Evolutionary conservation across 768 basidiomycete species (phyloP).

Genomic region (Podaxis sp.): DNA sequence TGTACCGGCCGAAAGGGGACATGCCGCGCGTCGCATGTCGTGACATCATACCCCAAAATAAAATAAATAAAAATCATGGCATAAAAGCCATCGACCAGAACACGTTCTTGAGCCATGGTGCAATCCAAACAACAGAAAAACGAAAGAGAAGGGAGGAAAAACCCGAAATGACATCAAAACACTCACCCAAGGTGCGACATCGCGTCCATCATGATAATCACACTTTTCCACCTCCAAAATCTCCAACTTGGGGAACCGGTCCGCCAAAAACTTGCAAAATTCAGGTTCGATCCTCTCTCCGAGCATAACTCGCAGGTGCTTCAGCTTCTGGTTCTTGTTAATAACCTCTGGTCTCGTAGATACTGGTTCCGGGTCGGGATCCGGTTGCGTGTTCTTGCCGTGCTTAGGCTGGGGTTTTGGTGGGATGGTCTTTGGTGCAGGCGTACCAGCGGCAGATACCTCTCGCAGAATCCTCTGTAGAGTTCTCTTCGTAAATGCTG

Average conservation of each 20-base stretch:
- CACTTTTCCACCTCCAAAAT: slow-evolving; percentile 42
- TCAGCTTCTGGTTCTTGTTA: slow-evolving; percentile 23
- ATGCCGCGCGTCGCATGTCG: neutral
- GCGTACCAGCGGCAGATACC: slow-evolving; percentile 20
- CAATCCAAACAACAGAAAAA: neutral
- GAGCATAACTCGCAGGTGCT: slow-evolving; percentile 37
- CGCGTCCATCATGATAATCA: slow-evolving; percentile 40
- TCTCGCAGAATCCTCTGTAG: slow-evolving; percentile 33
- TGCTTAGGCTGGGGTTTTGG: slow-evolving; percentile 12
- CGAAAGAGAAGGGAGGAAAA: neutral
- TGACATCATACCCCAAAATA: slow-evolving; percentile 1
- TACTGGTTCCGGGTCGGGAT: neutral
- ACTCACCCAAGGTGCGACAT: slow-evolving; percentile 40
- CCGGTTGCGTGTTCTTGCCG: neutral
- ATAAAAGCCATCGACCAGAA: slow-evolving; percentile 18
- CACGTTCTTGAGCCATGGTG: slow-evolving; percentile 25
- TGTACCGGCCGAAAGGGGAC: neutral
- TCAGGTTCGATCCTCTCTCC: slow-evolving; percentile 38
- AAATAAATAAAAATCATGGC: neutral
- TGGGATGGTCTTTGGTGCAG: slow-evolving; percentile 11
- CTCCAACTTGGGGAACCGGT: slow-evolving; percentile 36
- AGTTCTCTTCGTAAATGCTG: slow-evolving; percentile 33
- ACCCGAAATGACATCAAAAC: neutral
- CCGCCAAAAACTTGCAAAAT: slow-evolving; percentile 31
- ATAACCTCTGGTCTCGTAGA: slow-evolving; percentile 9